These are phyloP conservation scores for Paracoccidioides lutzii DNA, from an alignment of 2,329 filamentous ascomycete species.

Conservation along the genomic window DNA sequence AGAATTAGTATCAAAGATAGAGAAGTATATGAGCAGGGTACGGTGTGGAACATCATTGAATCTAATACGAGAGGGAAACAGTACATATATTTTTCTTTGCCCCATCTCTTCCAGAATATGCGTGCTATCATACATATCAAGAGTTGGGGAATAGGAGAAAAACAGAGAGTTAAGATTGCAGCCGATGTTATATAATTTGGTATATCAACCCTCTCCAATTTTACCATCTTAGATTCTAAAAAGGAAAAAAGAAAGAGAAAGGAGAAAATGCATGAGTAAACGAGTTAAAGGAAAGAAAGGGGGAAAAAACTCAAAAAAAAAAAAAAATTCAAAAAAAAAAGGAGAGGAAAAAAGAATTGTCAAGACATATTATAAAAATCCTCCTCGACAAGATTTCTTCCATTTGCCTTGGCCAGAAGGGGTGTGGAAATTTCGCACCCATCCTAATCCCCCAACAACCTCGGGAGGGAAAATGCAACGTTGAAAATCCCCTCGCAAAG, in stretches of 20 bases:
- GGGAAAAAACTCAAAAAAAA: background rate
- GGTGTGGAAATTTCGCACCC: too few relatives aligned
- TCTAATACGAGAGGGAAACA: background rate
- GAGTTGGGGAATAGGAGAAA: too few relatives aligned
- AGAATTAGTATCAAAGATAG: background rate
- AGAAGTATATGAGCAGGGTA: too few relatives aligned
- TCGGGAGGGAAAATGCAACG: background rate
- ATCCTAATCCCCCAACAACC: background rate
- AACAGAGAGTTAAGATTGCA: too few relatives aligned
- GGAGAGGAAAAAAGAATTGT: background rate
- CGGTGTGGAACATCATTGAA: too few relatives aligned
- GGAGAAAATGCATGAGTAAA: background rate
- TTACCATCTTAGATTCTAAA: background rate
- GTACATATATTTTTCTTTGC: background rate
- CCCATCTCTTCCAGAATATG: background rate
- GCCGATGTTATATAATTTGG: too few relatives aligned
- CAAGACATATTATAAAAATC: background rate
- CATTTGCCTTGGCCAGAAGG: background rate
- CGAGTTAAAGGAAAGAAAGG: background rate
- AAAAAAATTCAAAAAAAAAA: background rate
- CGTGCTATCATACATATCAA: too few relatives aligned
- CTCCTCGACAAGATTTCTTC: background rate
- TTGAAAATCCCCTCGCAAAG: background rate
- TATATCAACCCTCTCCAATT: too few relatives aligned
- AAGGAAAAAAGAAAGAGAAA: background rate